phyloP scores from a whole-genome alignment of 257 asterid genomes.

The Cruciata laevipes region DNA sequence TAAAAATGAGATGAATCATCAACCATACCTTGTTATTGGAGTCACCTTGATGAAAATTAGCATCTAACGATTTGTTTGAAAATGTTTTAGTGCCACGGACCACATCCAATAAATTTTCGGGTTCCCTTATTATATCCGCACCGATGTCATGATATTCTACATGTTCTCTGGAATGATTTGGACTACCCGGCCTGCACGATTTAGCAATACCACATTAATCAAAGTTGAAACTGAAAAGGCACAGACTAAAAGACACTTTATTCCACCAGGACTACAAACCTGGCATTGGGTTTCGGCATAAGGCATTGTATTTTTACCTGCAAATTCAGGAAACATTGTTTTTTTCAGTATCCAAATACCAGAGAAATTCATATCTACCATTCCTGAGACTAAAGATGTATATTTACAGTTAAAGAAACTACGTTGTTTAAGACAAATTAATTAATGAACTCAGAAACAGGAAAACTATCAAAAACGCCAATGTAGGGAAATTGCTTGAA shows the following conservation, averaged over 20 bases:
- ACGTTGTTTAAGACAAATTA: neutral
- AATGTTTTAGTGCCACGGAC: constrained; percentile 24
- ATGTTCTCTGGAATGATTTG: constrained; percentile 27
- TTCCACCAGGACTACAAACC: constrained; percentile 37
- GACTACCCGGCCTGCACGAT: constrained; percentile 44
- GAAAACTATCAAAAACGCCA: constrained; percentile 1
- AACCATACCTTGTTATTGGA: constrained; percentile 44
- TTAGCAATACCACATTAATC: constrained; percentile 14
- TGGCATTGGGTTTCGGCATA: constrained; percentile 41
- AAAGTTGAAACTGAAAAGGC: neutral
- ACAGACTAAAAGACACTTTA: constrained; percentile 12
- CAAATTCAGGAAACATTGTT: constrained; percentile 16
- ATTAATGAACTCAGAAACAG: neutral
- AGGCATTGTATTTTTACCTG: constrained; percentile 77
- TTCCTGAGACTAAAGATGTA: neutral
- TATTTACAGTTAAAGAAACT: neutral
- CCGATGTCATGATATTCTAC: constrained; percentile 19
- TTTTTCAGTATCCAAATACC: constrained; percentile 7
- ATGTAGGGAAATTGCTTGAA: neutral
- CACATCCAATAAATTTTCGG: constrained; percentile 26
- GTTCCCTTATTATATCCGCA: constrained; percentile 26
- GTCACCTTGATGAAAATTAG: constrained; percentile 33
- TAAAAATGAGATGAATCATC: neutral
- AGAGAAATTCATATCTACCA: neutral
- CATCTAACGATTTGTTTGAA: constrained; percentile 25